A percentile compares a stretch with the other conserved stretches of the same genome.
These are phyloP conservation scores for Kwoniella dejecticola DNA, from an alignment of 768 basidiomycete species.

Conservation along the genomic window DNA sequence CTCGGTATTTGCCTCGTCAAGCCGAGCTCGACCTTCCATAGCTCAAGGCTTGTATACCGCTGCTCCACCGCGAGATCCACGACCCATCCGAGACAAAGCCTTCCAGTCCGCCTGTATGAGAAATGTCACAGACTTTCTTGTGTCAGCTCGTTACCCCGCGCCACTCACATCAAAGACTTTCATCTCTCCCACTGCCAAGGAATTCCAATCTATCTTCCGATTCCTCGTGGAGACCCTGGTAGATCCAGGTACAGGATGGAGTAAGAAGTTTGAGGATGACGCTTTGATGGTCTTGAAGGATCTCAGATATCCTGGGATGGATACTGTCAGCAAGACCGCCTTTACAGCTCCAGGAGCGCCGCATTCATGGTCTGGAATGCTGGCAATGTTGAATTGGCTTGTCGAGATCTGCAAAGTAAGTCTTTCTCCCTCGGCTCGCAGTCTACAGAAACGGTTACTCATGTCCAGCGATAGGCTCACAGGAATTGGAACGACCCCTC, in stretches of 20 bases:
- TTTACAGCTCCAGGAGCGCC: slow-evolving; percentile 82
- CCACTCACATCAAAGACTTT: slow-evolving; percentile 67
- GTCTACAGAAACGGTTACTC: too few species aligned
- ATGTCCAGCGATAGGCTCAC: slow-evolving; percentile 34
- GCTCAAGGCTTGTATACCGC: slow-evolving; percentile 55
- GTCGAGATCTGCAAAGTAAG: slow-evolving; percentile 78
- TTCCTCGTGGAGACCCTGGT: slow-evolving; percentile 64
- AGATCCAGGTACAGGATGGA: slow-evolving; percentile 66
- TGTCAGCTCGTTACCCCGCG: slow-evolving; percentile 40
- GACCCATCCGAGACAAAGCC: slow-evolving; percentile 73
- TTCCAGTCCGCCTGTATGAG: slow-evolving; percentile 72
- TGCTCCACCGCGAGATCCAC: slow-evolving; percentile 66
- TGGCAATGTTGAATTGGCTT: slow-evolving; percentile 91
- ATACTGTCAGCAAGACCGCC: slow-evolving; percentile 80
- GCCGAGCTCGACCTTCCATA: slow-evolving; percentile 58
- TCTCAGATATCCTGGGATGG: slow-evolving; percentile 76
- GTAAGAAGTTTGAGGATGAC: slow-evolving; percentile 74
- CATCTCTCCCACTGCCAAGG: slow-evolving; percentile 77
- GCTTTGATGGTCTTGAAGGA: slow-evolving; percentile 73
- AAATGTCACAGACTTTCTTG: slow-evolving; percentile 71
- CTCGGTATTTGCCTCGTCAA: slow-evolving; percentile 61
- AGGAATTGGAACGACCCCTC: slow-evolving; percentile 51
- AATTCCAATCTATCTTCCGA: slow-evolving; percentile 81
- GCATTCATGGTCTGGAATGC: slow-evolving; percentile 86
- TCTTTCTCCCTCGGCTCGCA: not conserved